A percentile compares a stretch with the other conserved stretches of the same genome.
These are phyloP conservation scores for Amylocarpus encephaloides DNA, from an alignment of 2,329 filamentous ascomycete species.

Conservation along the genomic window DNA sequence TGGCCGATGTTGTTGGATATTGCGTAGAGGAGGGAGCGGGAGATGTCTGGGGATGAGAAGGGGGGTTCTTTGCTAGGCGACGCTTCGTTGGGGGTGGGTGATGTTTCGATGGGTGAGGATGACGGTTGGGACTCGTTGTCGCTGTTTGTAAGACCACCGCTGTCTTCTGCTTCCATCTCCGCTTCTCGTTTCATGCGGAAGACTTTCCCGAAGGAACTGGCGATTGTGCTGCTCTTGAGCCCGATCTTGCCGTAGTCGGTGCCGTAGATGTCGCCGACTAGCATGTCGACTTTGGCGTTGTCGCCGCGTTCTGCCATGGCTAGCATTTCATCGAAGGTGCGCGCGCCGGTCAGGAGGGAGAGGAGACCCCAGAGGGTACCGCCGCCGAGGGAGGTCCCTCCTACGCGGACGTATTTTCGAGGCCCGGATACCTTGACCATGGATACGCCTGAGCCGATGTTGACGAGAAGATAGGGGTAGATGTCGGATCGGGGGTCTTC, in stretches of 20 bases:
- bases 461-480: constrained; percentile 95
- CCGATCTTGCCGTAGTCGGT: constrained; percentile 95
- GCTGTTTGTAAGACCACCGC: constrained; percentile 36
- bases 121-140: constrained; percentile 12
- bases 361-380: constrained; percentile 97
- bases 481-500: constrained; percentile 70
- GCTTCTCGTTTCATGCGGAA: constrained; percentile 86
- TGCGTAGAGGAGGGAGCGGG: constrained; percentile 84
- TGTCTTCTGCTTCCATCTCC: constrained; percentile 71
- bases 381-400: constrained; percentile 88
- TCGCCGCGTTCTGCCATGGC: constrained; percentile 85
- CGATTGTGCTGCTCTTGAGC: constrained; percentile 90
- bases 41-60: constrained; percentile 81
- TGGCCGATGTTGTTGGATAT: constrained; percentile 98
- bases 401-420: constrained; percentile 79
- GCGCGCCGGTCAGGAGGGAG: constrained; percentile 84
- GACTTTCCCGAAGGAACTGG: constrained; percentile 93
- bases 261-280: constrained; percentile 97
- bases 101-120: not conserved
- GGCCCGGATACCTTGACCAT: constrained; percentile 96
- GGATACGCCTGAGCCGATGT: constrained; percentile 93
- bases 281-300: constrained; percentile 89
- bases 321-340: constrained; percentile 97
- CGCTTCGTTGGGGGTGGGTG: not conserved
- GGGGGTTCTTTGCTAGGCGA: constrained; percentile 29